Percentiles rank a stretch among this genome's conserved stretches.
Evolutionary conservation across 208 protist species (phyloP).

Genomic region (Leishmania amazonensis): DNA sequence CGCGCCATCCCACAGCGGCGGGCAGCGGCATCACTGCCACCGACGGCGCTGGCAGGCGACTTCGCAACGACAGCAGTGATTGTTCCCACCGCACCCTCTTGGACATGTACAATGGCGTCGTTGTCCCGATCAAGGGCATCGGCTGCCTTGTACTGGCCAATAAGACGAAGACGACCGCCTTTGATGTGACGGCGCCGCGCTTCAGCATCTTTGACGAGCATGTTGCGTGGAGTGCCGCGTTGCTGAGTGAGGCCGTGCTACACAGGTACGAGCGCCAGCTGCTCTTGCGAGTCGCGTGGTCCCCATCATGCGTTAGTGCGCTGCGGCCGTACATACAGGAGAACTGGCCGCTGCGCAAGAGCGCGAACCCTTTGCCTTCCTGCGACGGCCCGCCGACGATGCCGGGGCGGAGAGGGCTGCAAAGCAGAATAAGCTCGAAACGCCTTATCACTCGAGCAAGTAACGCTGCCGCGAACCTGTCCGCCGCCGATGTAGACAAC

Average conservation of each 20-base stretch:
- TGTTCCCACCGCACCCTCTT: conserved; percentile 6
- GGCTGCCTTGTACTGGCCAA: conserved; percentile 75
- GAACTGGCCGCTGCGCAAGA: neutral
- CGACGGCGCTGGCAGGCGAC: neutral
- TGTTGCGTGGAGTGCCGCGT: conserved; percentile 62
- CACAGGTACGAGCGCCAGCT: conserved; percentile 53
- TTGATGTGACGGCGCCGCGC: conserved; percentile 3
- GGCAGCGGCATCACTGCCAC: neutral
- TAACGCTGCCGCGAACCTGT: conserved; percentile 2
- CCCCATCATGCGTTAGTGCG: conserved; percentile 25
- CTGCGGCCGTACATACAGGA: conserved; percentile 31
- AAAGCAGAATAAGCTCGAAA: neutral
- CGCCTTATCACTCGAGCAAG: neutral
- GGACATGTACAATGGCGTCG: conserved; percentile 45
- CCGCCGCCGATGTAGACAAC: conserved; percentile 9
- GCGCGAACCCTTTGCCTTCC: neutral
- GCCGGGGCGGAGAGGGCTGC: neutral
- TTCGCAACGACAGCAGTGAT: neutral
- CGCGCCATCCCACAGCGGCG: neutral
- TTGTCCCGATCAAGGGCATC: conserved; percentile 58
- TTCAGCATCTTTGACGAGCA: conserved; percentile 75
- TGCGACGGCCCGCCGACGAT: neutral
- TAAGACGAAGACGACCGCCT: conserved; percentile 29
- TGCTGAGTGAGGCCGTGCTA: conserved; percentile 61
- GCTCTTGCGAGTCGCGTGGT: conserved; percentile 47